phyloP scores from a whole-genome alignment of 495 filamentous ascomycete genomes.

The Hypoxylon trugodes region DNA sequence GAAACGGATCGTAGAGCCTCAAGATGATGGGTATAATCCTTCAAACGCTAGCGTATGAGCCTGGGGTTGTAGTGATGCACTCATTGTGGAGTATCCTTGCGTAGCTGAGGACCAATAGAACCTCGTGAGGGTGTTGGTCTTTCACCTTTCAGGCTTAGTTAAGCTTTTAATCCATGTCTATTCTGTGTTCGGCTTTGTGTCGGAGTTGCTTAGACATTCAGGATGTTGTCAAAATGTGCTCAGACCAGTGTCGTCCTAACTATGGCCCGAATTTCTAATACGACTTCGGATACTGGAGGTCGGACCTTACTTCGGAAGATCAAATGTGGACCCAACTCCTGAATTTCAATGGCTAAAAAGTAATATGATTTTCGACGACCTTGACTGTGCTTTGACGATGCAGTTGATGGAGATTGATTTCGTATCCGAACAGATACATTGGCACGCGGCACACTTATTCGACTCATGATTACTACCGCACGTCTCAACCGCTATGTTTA shows the following conservation, averaged over 20 bases:
- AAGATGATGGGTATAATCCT: constrained; percentile 22
- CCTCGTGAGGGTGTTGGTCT: background rate
- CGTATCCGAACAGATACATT: too few species aligned
- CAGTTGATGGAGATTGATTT: too few species aligned
- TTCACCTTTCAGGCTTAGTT: constrained; percentile 11
- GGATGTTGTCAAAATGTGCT: background rate
- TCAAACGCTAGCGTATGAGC: constrained; percentile 33
- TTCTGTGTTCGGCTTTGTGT: constrained; percentile 10
- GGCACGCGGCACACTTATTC: too few species aligned
- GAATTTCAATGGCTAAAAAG: too few species aligned
- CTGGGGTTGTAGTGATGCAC: constrained; percentile 11
- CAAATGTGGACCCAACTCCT: too few species aligned
- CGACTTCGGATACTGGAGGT: background rate
- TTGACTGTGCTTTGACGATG: too few species aligned
- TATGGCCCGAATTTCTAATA: background rate
- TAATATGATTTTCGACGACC: too few species aligned
- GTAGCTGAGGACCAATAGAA: constrained; percentile 9
- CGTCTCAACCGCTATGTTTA: too few species aligned
- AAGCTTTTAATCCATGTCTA: constrained; percentile 18
- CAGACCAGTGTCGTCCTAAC: background rate
- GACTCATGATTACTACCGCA: too few species aligned
- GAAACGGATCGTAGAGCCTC: constrained; percentile 28
- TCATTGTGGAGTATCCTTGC: constrained; percentile 8
- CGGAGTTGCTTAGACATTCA: constrained; percentile 3
- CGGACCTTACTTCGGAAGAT: too few species aligned